Evolutionary conservation across 257 asterid genomes (phyloP).

Genomic region (Fraxinus excelsior): DNA sequence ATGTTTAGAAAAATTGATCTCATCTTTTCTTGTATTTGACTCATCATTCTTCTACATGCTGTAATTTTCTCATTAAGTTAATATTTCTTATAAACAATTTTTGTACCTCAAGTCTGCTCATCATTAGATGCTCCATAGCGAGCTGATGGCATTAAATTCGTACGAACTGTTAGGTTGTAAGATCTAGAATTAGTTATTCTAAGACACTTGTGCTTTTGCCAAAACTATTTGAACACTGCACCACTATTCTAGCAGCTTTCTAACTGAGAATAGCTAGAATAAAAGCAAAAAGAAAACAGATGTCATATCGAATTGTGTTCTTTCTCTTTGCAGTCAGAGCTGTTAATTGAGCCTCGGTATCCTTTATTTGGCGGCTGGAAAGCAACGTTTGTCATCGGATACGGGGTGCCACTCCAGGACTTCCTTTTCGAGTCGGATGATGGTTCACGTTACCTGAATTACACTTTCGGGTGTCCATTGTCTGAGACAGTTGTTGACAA

Average conservation of each 20-base stretch:
- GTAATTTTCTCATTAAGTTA: neutral
- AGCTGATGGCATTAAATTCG: neutral
- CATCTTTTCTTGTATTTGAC: neutral
- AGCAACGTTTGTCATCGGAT: slow-evolving; percentile 88
- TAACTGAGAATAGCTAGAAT: neutral
- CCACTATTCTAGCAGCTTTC: neutral
- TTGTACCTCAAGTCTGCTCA: neutral
- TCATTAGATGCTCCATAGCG: no score
- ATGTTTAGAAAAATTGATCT: neutral
- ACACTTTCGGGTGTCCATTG: slow-evolving; percentile 90
- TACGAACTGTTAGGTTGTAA: neutral
- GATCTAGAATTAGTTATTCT: slow-evolving; percentile 1
- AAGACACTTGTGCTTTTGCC: slow-evolving; percentile 4
- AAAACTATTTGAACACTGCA: slow-evolving; percentile 2
- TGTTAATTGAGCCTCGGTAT: slow-evolving; percentile 90
- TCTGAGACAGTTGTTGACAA: slow-evolving; percentile 83
- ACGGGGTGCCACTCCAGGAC: slow-evolving; percentile 88
- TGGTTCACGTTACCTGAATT: slow-evolving; percentile 86
- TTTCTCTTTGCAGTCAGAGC: slow-evolving; percentile 70
- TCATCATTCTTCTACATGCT: neutral
- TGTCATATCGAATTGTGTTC: slow-evolving; percentile 7
- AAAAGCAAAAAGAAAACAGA: neutral
- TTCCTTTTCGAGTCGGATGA: slow-evolving; percentile 79
- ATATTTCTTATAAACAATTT: neutral
- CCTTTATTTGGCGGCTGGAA: slow-evolving; percentile 99